A percentile compares a stretch with the other conserved stretches of the same genome.
phyloP scores from a whole-genome alignment of 2,329 filamentous ascomycete species.

The Colletotrichum sp. region DNA sequence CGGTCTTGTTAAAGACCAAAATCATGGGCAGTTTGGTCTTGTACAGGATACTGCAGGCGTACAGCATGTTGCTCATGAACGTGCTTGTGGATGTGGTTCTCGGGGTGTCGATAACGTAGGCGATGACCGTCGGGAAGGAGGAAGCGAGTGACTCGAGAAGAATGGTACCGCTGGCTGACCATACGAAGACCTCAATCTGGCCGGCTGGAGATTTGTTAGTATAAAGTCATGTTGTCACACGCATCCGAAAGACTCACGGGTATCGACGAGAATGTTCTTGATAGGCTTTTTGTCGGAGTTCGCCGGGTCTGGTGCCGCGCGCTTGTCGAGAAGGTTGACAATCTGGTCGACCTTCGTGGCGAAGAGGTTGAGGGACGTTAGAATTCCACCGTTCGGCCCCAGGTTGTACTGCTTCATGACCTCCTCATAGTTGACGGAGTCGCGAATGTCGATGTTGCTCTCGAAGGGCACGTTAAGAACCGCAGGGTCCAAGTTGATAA shows the following conservation, averaged over 20 bases:
- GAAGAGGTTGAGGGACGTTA: slow-evolving; percentile 95
- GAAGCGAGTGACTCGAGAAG: slow-evolving; percentile 91
- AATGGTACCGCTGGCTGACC: slow-evolving; percentile 95
- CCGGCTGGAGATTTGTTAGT: slow-evolving; percentile 56
- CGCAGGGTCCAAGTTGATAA: slow-evolving; percentile 96
- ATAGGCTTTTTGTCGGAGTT: slow-evolving; percentile 68
- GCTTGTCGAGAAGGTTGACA: slow-evolving; percentile 86
- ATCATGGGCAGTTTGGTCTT: slow-evolving; percentile 99
- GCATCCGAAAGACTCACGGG: slow-evolving; percentile 49
- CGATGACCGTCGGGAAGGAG: slow-evolving; percentile 94
- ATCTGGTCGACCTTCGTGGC: slow-evolving; percentile 98
- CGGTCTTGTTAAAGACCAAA: slow-evolving; percentile 98
- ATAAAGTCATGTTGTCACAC: too few relatives aligned
- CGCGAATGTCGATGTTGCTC: slow-evolving; percentile 97
- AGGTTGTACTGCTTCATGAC: slow-evolving; percentile 99
- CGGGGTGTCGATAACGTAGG: slow-evolving; percentile 97
- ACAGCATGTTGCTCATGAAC: slow-evolving; percentile 99
- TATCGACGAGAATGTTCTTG: slow-evolving; percentile 90
- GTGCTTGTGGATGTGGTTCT: slow-evolving; percentile 91
- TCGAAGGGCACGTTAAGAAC: slow-evolving; percentile 94
- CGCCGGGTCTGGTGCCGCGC: slow-evolving; percentile 68
- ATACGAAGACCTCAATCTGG: slow-evolving; percentile 98
- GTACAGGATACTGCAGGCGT: slow-evolving; percentile 97
- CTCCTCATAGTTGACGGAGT: slow-evolving; percentile 99
- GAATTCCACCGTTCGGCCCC: slow-evolving; percentile 93